phyloP scores from a whole-genome alignment of 2,329 filamentous ascomycete genomes.

The Botrytis elliptica region DNA sequence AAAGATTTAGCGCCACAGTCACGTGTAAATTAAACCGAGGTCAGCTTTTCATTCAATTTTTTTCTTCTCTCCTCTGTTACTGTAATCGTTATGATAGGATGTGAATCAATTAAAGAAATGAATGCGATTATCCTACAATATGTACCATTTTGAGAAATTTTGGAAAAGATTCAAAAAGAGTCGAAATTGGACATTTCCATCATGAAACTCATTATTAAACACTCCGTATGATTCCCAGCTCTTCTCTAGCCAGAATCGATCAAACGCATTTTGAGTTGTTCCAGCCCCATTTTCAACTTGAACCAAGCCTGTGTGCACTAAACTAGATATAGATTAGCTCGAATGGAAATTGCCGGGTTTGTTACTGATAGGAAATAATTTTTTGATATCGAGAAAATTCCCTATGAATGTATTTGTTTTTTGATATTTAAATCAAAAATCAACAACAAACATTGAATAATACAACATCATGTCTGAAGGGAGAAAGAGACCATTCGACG shows the following conservation, averaged over 20 bases:
- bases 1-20: constrained; percentile 8
- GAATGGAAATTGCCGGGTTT: background rate
- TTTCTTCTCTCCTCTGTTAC: background rate
- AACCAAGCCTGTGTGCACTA: background rate
- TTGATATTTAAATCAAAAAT: background rate
- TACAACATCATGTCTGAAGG: constrained; percentile 24
- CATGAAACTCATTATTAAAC: background rate
- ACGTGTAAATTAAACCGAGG: constrained; percentile 1
- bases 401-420: background rate
- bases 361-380: constrained; percentile 18
- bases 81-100: too few relatives aligned
- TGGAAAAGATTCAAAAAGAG: background rate
- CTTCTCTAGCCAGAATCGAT: background rate
- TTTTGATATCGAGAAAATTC: constrained; percentile 18
- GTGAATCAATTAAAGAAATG: background rate
- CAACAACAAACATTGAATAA: constrained; percentile 12
- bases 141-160: background rate
- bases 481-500: constrained; percentile 35
- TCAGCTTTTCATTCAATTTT: background rate
- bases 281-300: background rate
- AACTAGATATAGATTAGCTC: background rate
- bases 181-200: background rate
- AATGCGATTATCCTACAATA: background rate
- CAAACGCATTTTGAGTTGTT: background rate
- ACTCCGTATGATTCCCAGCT: constrained; percentile 1